Evolutionary conservation across 2,329 filamentous ascomycete genomes (phyloP).

Genomic region (Pyrenochaeta sp.): DNA sequence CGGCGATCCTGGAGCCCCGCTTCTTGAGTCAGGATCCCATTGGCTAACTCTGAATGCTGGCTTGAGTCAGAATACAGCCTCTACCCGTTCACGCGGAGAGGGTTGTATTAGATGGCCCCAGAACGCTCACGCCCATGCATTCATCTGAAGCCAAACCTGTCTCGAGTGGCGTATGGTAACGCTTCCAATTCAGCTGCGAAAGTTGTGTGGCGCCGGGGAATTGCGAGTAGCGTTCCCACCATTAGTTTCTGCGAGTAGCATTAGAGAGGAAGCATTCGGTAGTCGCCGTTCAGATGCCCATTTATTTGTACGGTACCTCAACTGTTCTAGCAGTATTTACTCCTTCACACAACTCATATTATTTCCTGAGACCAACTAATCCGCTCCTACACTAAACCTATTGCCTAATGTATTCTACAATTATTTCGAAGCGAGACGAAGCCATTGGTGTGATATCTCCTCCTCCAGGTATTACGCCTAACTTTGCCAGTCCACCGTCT

Average conservation of each 20-base stretch:
- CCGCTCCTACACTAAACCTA: not conserved
- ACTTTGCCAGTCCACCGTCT: not conserved
- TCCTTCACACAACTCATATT: not conserved
- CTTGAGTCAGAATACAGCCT: not conserved
- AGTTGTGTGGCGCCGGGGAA: too few species aligned
- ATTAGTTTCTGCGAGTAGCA: too few species aligned
- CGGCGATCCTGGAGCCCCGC: constrained; percentile 2
- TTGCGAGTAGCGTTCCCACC: too few species aligned
- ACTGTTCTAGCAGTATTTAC: not conserved
- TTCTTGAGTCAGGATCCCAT: not conserved
- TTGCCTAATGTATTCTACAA: constrained; percentile 4
- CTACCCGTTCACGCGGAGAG: not conserved
- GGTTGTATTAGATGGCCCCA: not conserved
- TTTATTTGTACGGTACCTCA: too few species aligned
- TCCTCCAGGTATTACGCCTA: constrained; percentile 5
- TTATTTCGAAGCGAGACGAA: constrained; percentile 5
- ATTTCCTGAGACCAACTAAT: too few species aligned
- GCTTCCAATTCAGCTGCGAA: too few species aligned
- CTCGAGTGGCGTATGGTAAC: too few species aligned
- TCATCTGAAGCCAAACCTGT: too few species aligned
- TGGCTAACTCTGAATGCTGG: constrained; percentile 2
- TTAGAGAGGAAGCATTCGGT: too few species aligned
- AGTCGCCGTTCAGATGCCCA: too few species aligned
- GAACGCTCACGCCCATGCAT: too few species aligned
- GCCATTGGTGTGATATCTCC: constrained; percentile 4